phyloP scores from a whole-genome alignment of 2,329 filamentous ascomycete species.

The Epichloe brachyelytri region DNA sequence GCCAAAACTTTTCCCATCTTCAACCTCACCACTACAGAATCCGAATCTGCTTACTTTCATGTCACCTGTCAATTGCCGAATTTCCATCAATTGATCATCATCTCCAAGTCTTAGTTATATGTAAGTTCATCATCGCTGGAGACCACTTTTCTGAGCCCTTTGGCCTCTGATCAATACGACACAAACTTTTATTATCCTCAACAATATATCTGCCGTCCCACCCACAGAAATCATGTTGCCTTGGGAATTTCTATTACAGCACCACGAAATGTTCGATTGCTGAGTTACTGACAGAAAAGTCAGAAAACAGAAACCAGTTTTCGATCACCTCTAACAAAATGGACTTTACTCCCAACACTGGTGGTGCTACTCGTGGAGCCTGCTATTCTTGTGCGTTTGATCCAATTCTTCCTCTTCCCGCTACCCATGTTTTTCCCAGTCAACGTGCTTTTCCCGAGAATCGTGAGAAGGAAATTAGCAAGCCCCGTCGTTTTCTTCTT shows the following conservation, averaged over 20 bases:
- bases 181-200: not conserved
- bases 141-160: not conserved
- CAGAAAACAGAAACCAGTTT: not conserved
- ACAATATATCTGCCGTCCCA: not conserved
- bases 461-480: not conserved
- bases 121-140: not conserved
- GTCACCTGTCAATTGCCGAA: conserved; percentile 3
- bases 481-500: not conserved
- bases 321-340: conserved; percentile 17
- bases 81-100: not conserved
- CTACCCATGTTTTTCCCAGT: not conserved
- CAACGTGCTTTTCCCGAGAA: not conserved
- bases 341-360: conserved; percentile 19
- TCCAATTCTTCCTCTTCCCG: not conserved
- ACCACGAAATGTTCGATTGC: not conserved
- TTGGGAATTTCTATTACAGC: not conserved
- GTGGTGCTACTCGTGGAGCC: conserved; percentile 24
- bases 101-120: not conserved
- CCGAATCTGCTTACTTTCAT: conserved; percentile 3
- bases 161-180: not conserved
- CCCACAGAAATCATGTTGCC: conserved; percentile 1
- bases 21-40: conserved; percentile 4
- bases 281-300: not conserved
- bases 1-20: conserved; percentile 15
- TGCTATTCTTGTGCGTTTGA: conserved; percentile 39